phyloP scores from a whole-genome alignment of 2,329 filamentous ascomycete species.

The Scytalidium lignicola region DNA sequence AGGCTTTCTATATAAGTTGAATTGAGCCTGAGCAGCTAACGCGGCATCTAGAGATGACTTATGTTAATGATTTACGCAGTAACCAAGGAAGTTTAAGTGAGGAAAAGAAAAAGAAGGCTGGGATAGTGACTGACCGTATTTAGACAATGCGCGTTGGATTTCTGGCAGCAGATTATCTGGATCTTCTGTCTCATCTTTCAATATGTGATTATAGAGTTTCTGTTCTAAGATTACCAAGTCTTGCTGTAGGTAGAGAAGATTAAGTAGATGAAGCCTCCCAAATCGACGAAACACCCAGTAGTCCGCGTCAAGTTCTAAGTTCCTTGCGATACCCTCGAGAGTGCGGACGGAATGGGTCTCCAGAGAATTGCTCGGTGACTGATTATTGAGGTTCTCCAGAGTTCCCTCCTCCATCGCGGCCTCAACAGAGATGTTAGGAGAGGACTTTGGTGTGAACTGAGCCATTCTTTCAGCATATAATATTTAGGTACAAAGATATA shows the following conservation, averaged over 20 bases:
- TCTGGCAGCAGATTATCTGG: constrained; percentile 3
- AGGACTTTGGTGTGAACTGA: no score
- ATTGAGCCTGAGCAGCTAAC: constrained; percentile 5
- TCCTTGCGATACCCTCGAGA: neutral
- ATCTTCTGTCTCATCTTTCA: neutral
- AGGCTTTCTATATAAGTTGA: constrained; percentile 5
- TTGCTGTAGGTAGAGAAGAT: constrained; percentile 6
- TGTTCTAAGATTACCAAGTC: constrained; percentile 4
- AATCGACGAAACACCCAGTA: constrained; percentile 10
- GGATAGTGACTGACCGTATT: constrained; percentile 5
- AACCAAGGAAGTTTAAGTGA: no score
- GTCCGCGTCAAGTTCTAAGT: constrained; percentile 5
- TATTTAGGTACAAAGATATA: no score
- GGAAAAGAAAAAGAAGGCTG: constrained; percentile 3
- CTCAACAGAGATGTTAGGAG: no score
- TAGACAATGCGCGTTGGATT: constrained; percentile 3
- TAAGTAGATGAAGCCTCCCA: constrained; percentile 8
- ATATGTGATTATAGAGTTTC: constrained; percentile 4
- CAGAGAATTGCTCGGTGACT: no score
- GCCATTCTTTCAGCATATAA: constrained; percentile 6
- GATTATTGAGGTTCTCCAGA: no score
- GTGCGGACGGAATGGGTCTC: no score
- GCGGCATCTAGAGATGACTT: constrained; percentile 5
- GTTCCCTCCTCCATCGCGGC: no score
- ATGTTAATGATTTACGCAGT: neutral